These are phyloP conservation scores for Cyclotella kingstonii DNA, from an alignment of 108 stramenopile species.

Conservation along the genomic window DNA sequence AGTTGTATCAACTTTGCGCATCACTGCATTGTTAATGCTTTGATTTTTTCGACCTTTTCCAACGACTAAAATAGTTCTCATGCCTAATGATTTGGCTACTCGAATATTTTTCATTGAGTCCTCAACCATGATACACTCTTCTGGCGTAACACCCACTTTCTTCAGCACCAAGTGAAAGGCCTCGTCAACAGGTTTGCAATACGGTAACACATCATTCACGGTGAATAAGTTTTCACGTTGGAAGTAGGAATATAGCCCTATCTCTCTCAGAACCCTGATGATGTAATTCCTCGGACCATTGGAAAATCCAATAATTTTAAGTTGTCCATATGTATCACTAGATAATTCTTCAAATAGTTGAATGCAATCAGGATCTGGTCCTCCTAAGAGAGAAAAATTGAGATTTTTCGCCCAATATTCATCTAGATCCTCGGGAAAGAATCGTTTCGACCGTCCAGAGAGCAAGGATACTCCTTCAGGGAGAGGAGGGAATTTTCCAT, in stretches of 20 bases:
- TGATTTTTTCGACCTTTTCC: conserved; percentile 40
- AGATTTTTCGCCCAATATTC: conserved; percentile 70
- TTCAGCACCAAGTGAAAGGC: conserved; percentile 69
- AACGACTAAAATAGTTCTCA: conserved; percentile 69
- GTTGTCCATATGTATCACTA: conserved; percentile 9
- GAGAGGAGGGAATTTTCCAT: conserved; percentile 61
- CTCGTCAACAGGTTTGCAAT: conserved; percentile 80
- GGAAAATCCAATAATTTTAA: conserved; percentile 69
- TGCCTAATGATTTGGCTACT: conserved; percentile 65
- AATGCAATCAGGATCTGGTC: conserved; percentile 39
- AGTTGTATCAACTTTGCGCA: conserved; percentile 6
- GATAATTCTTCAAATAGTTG: conserved; percentile 34
- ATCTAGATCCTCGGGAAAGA: conserved; percentile 52
- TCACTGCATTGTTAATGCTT: neutral
- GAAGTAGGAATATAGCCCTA: conserved; percentile 61
- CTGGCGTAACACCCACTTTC: conserved; percentile 45
- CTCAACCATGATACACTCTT: conserved; percentile 79
- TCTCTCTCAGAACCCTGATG: conserved; percentile 50
- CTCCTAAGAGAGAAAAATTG: conserved; percentile 60
- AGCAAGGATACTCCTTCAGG: conserved; percentile 23
- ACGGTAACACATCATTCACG: conserved; percentile 77
- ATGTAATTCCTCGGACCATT: conserved; percentile 76
- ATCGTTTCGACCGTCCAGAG: conserved; percentile 14
- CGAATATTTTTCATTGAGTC: conserved; percentile 88
- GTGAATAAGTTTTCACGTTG: conserved; percentile 62